A percentile compares a stretch with the other conserved stretches of the same genome.
phyloP scores from a whole-genome alignment of 2,329 filamentous ascomycete genomes.

The Colletotrichum orchidophilum region DNA sequence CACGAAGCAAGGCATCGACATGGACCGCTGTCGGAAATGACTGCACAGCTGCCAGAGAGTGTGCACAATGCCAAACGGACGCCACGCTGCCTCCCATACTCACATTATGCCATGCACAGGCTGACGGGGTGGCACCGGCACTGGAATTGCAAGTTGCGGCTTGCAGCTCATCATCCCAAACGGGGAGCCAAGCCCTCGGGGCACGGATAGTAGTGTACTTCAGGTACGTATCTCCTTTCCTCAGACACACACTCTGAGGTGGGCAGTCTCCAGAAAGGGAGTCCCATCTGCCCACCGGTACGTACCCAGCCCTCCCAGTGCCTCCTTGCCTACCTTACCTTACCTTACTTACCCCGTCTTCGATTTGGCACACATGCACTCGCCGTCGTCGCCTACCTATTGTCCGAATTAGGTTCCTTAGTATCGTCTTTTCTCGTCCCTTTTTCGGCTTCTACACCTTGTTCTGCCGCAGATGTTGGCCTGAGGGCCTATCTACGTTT shows the following conservation, averaged over 20 bases:
- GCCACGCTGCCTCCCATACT: background rate
- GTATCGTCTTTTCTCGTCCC: constrained; percentile 22
- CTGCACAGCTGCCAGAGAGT: background rate
- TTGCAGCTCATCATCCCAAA: background rate
- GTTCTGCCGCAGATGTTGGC: background rate
- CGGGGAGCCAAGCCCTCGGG: background rate
- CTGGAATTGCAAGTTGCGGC: background rate
- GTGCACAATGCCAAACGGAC: background rate
- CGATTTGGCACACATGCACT: constrained; percentile 39
- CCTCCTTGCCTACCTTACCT: background rate
- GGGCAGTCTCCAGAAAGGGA: background rate
- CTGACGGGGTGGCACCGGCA: background rate
- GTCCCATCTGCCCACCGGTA: background rate
- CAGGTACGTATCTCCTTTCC: background rate
- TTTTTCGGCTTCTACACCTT: constrained; percentile 21
- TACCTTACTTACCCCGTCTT: too few relatives aligned
- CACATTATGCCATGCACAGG: background rate
- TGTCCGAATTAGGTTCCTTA: too few relatives aligned
- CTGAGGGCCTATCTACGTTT: background rate
- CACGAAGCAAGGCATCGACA: background rate
- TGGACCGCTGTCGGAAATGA: too few relatives aligned
- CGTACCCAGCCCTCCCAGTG: background rate
- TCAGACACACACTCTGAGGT: background rate
- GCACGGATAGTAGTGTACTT: background rate
- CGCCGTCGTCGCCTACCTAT: constrained; percentile 35